A percentile compares a stretch with the other conserved stretches of the same genome.
phyloP scores from a whole-genome alignment of 2,329 filamentous ascomycete genomes.

The Colletotrichum musae region DNA sequence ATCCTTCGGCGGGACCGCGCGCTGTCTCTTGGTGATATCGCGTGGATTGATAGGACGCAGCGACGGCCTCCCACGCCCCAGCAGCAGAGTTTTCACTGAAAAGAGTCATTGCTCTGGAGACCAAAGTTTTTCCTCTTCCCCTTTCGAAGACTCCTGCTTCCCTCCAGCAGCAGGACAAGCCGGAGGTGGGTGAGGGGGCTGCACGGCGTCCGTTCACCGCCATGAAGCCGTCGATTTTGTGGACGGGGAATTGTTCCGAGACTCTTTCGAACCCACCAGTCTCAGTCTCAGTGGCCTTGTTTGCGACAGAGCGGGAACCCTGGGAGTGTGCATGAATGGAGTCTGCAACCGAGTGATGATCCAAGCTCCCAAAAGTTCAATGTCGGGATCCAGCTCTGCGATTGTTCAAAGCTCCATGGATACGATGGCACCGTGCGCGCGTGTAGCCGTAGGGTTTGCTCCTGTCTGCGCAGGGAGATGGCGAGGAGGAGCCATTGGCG shows the following conservation, averaged over 20 bases:
- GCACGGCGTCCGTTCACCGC: conserved; percentile 39
- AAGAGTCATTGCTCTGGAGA: conserved; percentile 40
- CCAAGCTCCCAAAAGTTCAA: conserved; percentile 25
- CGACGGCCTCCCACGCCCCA: conserved; percentile 25
- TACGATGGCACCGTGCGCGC: conserved; percentile 17
- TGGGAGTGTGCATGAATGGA: conserved; percentile 36
- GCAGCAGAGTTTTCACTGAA: conserved; percentile 35
- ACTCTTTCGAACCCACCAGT: conserved; percentile 32
- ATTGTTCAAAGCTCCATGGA: conserved; percentile 12
- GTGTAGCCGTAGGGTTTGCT: background rate
- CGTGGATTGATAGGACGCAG: conserved; percentile 30
- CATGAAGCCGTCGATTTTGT: conserved; percentile 36
- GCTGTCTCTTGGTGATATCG: conserved; percentile 26
- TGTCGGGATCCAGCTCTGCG: conserved; percentile 24
- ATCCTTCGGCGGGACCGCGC: conserved; percentile 21
- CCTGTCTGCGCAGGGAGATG: conserved; percentile 6
- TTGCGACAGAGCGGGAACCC: conserved; percentile 37
- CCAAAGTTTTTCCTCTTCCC: conserved; percentile 6
- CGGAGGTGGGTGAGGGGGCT: conserved; percentile 34
- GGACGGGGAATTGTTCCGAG: conserved; percentile 38
- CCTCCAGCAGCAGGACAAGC: conserved; percentile 28
- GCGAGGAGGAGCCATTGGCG: background rate
- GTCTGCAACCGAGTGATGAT: conserved; percentile 29
- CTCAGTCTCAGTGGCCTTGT: conserved; percentile 37
- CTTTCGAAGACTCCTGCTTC: conserved; percentile 23